These are phyloP conservation scores for Magnusiomyces fungicola DNA, from an alignment of 1,139 yeast genomes.

Conservation along the genomic window DNA sequence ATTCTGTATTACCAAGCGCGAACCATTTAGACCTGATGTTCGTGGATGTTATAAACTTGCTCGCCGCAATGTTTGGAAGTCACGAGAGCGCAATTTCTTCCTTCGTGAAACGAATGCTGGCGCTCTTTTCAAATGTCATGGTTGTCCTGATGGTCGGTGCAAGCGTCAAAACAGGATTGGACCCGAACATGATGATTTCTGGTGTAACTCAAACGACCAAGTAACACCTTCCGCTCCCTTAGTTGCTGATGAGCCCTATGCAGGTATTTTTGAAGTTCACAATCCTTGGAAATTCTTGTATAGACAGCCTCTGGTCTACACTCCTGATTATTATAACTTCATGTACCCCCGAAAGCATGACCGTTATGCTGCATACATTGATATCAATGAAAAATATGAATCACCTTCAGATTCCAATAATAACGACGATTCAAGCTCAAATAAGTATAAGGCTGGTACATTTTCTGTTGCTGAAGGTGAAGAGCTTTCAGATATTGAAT, in stretches of 20 bases:
- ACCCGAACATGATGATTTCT: not conserved
- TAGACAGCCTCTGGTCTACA: conserved; percentile 23
- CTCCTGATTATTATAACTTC: conserved; percentile 23
- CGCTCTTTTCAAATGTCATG: conserved; percentile 23
- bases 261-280: conserved; percentile 18
- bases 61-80: not conserved
- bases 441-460: not conserved
- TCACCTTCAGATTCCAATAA: not conserved
- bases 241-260: conserved; percentile 25
- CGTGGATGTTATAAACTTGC: conserved; percentile 12
- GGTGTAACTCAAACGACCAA: conserved; percentile 14
- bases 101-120: conserved; percentile 22
- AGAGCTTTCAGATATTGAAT: not conserved
- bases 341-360: conserved; percentile 21
- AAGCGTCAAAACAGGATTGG: conserved; percentile 17
- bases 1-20: conserved; percentile 8
- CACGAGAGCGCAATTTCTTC: not conserved
- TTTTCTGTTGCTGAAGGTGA: too few relatives aligned
- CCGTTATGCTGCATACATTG: conserved; percentile 23
- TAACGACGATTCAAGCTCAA: not conserved
- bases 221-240: conserved; percentile 23
- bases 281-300: conserved; percentile 12
- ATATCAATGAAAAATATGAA: conserved; percentile 21
- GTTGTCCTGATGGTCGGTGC: conserved; percentile 19
- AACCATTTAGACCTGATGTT: conserved; percentile 8